Base-by-base conservation (phyloP, 805 yeast species). In the Zygoascus flipseniorum region DNA sequence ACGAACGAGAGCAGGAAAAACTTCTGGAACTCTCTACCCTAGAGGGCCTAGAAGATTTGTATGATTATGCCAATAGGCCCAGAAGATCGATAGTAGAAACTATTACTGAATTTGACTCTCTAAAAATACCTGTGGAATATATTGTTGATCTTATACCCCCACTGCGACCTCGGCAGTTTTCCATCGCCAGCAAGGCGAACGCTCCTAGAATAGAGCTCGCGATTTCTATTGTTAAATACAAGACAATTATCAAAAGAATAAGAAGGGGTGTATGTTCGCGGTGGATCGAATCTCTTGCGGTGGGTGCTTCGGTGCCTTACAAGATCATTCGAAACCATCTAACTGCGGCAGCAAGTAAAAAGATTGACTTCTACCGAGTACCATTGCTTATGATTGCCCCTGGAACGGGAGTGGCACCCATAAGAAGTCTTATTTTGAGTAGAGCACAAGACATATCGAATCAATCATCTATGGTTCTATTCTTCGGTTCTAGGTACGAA, bases 401-500 rank as follows among this genome's bases (percentile, higher is more conserved):
- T 0, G 99, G 99, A 2, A 95, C 98, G 0, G 99, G 99, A 1
- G 74, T 93, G 10, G 99, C 99, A 0, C 99, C 99, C 1, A 81
- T 92, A 77, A 79, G 88, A 62, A 77, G 87, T 1, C 62, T 90
- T 43, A 75, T 92, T 13, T 79, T 79, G 44, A 67, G 18, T 39
- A 43, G 54, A 31, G 43, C 23, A 4, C 58, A 60, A 6, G 43
- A 53, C 8, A 55, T 57, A 0, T 52, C 54, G 43, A 28, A 44
- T 3, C 14, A 13, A 16, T 26, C 50, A 5, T 43, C 68, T 1
- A 62, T 85, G 43, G 69, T 76, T 44, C 66, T 92, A 28, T 87
- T 90, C 60, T 79, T 80, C 56, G 99, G 98, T 1, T 85, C 85
- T 67, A 72, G 98, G 54, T 74, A 67, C 60, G 72, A 73, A 44